Conservation (phyloP, 208 protist species). For the Crithidia fasciculata region DNA sequence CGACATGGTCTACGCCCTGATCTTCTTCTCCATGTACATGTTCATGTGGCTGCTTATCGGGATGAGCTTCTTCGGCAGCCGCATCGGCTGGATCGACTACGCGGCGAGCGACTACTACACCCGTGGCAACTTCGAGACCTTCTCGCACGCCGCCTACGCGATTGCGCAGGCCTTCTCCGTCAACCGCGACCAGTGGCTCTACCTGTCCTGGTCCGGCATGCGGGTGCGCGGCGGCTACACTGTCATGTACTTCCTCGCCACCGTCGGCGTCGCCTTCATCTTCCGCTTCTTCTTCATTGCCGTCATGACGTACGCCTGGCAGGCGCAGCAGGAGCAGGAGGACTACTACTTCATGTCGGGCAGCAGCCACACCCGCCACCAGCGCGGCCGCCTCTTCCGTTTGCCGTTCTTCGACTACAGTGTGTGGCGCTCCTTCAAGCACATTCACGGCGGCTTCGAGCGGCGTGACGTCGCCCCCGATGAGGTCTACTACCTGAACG, state of each 20-base stretch:
- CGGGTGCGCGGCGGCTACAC: constrained; percentile 81
- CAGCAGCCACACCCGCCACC: constrained; percentile 32
- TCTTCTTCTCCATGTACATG: constrained; percentile 92
- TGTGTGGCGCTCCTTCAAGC: constrained; percentile 92
- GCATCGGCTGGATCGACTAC: constrained; percentile 61
- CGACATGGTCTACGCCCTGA: constrained; percentile 83
- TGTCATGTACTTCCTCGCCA: constrained; percentile 87
- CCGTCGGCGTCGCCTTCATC: constrained; percentile 77
- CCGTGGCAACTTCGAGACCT: constrained; percentile 78
- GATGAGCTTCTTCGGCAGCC: constrained; percentile 93
- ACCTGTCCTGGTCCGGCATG: constrained; percentile 86
- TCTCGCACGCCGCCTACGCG: constrained; percentile 81
- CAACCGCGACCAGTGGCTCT: constrained; percentile 87
- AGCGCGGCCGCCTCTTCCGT: constrained; percentile 30
- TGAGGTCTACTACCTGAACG: constrained; percentile 88
- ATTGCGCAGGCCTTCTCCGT: constrained; percentile 89
- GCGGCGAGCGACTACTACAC: constrained; percentile 44
- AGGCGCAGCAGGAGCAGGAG: constrained; percentile 77
- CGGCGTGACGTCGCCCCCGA: constrained; percentile 88
- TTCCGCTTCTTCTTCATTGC: constrained; percentile 91
- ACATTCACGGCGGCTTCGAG: constrained; percentile 90
- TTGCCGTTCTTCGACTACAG: constrained; percentile 92
- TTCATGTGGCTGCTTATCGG: constrained; percentile 92
- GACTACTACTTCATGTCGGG: constrained; percentile 52
- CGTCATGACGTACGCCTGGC: constrained; percentile 84